Evolutionary conservation across 768 basidiomycete species (phyloP), one percentile per base, ranked within the genome.

Genomic region (Russula earlei): DNA sequence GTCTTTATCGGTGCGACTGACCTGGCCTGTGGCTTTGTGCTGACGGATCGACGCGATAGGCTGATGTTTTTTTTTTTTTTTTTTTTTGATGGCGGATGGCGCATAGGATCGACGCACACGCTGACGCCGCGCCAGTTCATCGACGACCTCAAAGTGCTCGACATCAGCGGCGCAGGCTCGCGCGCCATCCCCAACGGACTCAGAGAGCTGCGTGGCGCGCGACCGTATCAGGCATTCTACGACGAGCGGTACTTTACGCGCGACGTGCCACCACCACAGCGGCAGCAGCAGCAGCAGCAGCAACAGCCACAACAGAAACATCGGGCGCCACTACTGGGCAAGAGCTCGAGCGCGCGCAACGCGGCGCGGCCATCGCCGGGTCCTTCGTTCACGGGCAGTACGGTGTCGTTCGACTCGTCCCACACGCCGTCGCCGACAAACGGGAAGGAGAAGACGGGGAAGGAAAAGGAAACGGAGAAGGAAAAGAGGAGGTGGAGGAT

Each of bases 161-260:
- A 92, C 42, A 73, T 91, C 29, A 83, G 84, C n/a, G 93, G 94
- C 7, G 80, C 87, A 20, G 93, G 92, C 19, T 91, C 87, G 6
- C 75, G 75, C 52, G 77, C 81, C 15, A 59, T 81, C 29, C 86
- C 87, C 5, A 89, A 87, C 60, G 88, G 88, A 10, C 67, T 88
- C 9, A 71, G 75, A 27, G 79, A 81, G 45, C 67, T 69, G 34
- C 70, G 67, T 45, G 73, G 69, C 8, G 74, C 75, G 22, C 73
- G 81, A 53, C 69, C 83, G 3, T 82, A 75, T 66, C 89, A 92
- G 69, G 83, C 83, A 43, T 83, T 78, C 64, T 91, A 91, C 63
- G 89, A 92, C 63, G 80, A 86, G 67, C 81, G 80, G 64, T 92
- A 88, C 71, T 85, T 75, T 66, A 80, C 80, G 24, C 71, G 76